Conservation (phyloP, 208 protist genomes). For the Crithidia acanthocephali region DNA sequence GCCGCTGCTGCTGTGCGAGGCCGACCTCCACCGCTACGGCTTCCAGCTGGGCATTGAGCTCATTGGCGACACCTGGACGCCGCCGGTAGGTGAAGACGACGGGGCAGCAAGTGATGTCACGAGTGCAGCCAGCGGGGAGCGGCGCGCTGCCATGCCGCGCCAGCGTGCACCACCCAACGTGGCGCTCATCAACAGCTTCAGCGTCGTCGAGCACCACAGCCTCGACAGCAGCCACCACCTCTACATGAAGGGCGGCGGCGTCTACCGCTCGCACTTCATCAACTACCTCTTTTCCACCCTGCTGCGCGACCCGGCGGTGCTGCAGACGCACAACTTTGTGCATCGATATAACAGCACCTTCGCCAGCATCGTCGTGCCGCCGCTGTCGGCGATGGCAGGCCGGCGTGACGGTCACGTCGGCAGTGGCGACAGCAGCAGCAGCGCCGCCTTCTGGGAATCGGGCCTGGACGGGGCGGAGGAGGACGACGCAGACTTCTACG, state of each 20-base stretch:
- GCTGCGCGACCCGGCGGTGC: conserved; percentile 41
- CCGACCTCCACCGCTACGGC: conserved; percentile 59
- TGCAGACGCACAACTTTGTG: conserved; percentile 59
- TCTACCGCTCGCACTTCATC: conserved; percentile 86
- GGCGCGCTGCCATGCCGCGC: conserved; percentile 13
- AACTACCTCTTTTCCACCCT: conserved; percentile 73
- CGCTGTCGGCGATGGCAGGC: conserved; percentile 27
- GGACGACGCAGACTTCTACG: conserved; percentile 10
- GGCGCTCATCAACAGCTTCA: conserved; percentile 88
- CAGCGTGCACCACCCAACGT: conserved; percentile 53
- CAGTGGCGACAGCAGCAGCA: background rate
- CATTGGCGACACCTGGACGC: conserved; percentile 80
- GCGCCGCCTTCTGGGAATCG: no score
- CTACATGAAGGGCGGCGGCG: conserved; percentile 70
- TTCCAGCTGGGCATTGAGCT: conserved; percentile 87
- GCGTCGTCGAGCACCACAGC: conserved; percentile 84
- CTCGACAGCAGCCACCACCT: conserved; percentile 78
- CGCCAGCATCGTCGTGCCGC: conserved; percentile 58
- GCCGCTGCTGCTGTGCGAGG: conserved; percentile 80
- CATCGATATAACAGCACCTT: conserved; percentile 81
- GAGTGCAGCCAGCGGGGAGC: no score
- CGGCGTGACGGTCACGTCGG: background rate
- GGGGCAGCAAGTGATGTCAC: no score
- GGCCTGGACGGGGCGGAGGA: background rate
- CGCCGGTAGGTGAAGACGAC: conserved; percentile 32